Conservation (phyloP, 1,284 basidiomycete species). For the Papiliotrema terrestris region DNA sequence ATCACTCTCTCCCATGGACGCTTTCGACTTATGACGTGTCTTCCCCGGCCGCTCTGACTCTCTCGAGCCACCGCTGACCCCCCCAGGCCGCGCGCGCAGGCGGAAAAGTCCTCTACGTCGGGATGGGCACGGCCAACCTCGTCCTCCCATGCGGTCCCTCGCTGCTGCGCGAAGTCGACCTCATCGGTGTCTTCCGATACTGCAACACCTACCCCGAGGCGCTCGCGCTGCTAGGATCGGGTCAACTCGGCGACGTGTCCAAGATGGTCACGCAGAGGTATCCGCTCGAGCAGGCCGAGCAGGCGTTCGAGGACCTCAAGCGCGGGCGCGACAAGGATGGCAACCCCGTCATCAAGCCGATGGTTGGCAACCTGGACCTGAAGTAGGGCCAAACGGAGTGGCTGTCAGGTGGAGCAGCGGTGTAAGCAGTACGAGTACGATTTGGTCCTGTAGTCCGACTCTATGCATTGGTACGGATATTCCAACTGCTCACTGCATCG, state of each 20-base stretch:
- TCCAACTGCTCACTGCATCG: not conserved
- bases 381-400: constrained; percentile 3
- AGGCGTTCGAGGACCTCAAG: constrained; percentile 75
- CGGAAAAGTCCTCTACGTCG: constrained; percentile 85
- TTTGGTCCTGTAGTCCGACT: not conserved
- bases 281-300: constrained; percentile 60
- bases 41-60: not conserved
- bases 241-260: constrained; percentile 61
- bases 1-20: not conserved
- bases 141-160: constrained; percentile 78
- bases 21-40: not conserved
- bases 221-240: constrained; percentile 64
- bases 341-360: constrained; percentile 77
- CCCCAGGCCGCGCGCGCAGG: constrained; percentile 71
- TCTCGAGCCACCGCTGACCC: not conserved
- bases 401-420: not conserved
- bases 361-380: constrained; percentile 54
- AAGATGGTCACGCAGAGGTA: constrained; percentile 80
- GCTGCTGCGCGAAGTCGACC: constrained; percentile 84
- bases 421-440: not conserved
- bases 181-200: constrained; percentile 79
- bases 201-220: constrained; percentile 81
- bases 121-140: constrained; percentile 86
- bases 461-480: not conserved
- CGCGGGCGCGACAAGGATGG: constrained; percentile 72